Evolutionary conservation across 1,139 yeast species (phyloP).

Genomic region (Yarrowia galli): DNA sequence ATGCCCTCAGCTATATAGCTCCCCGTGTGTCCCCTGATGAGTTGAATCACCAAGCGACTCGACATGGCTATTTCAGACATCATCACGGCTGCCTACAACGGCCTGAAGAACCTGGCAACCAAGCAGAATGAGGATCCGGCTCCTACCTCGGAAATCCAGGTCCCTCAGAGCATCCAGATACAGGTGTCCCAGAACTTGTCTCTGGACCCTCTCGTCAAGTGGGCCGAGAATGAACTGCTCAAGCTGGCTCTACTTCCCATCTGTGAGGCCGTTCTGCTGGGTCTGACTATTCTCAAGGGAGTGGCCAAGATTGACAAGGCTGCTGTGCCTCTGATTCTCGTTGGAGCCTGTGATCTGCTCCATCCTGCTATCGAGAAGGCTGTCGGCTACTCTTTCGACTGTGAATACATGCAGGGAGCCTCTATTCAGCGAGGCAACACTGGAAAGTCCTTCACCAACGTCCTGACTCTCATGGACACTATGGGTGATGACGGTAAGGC

Average conservation of each 20-base stretch:
- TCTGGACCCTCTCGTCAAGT: slow-evolving; percentile 9
- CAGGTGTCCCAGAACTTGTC: slow-evolving; percentile 1
- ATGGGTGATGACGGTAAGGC: slow-evolving; percentile 57
- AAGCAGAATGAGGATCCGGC: neutral
- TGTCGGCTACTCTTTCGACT: slow-evolving; percentile 14
- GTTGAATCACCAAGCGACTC: neutral
- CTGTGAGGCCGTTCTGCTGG: slow-evolving; percentile 25
- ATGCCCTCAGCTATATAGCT: neutral
- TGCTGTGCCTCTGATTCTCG: slow-evolving; percentile 20
- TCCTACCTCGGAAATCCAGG: neutral
- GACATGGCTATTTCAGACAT: slow-evolving; percentile 1
- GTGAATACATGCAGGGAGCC: slow-evolving; percentile 22
- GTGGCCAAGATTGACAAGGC: slow-evolving; percentile 4
- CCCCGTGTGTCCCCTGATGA: neutral
- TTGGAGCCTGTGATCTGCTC: slow-evolving; percentile 12
- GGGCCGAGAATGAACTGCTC: slow-evolving; percentile 28
- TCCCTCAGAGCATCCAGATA: neutral
- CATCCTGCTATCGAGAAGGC: slow-evolving; percentile 24
- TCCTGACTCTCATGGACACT: slow-evolving; percentile 56
- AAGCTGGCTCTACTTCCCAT: slow-evolving; percentile 20
- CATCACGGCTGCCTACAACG: slow-evolving; percentile 25
- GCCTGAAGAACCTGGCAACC: neutral
- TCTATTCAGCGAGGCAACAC: slow-evolving; percentile 44
- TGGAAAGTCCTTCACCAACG: slow-evolving; percentile 58
- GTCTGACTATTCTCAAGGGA: slow-evolving; percentile 13